phyloP scores from a whole-genome alignment of 1,139 yeast genomes.

The Pneumocystis murina region DNA sequence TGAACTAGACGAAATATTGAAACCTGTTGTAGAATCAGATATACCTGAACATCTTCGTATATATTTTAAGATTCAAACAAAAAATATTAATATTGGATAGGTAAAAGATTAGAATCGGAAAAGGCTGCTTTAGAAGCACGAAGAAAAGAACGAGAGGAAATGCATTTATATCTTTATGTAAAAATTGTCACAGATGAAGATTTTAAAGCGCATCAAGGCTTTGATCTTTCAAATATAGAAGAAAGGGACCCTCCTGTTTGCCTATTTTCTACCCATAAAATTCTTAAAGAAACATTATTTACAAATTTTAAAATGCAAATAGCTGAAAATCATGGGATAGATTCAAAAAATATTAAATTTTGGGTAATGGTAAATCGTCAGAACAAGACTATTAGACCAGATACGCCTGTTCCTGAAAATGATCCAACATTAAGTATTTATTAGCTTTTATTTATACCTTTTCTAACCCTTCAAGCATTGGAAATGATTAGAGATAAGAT shows the following conservation, averaged over 20 bases:
- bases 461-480: slow-evolving; percentile 14
- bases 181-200: slow-evolving; percentile 39
- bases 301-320: slow-evolving; percentile 37
- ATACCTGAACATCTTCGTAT: slow-evolving; percentile 56
- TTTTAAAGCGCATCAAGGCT: slow-evolving; percentile 50
- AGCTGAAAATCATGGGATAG: slow-evolving; percentile 33
- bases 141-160: slow-evolving; percentile 62
- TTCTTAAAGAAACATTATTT: slow-evolving; percentile 45
- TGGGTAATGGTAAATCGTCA: slow-evolving; percentile 57
- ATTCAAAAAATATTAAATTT: slow-evolving; percentile 35
- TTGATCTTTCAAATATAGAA: slow-evolving; percentile 41
- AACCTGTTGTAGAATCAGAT: slow-evolving; percentile 39
- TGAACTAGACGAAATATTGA: slow-evolving; percentile 43
- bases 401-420: slow-evolving; percentile 26
- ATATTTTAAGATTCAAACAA: not conserved
- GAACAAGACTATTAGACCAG: slow-evolving; percentile 60
- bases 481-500: slow-evolving; percentile 33
- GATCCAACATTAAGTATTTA: not conserved
- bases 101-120: slow-evolving; percentile 45
- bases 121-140: slow-evolving; percentile 38
- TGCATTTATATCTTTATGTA: slow-evolving; percentile 53
- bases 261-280: slow-evolving; percentile 28
- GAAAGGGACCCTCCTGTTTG: slow-evolving; percentile 17
- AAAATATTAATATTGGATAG: not conserved
- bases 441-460: not conserved